Base-by-base conservation (phyloP, 371 early-diverging fungal species). In the Funneliformis caledonium region DNA sequence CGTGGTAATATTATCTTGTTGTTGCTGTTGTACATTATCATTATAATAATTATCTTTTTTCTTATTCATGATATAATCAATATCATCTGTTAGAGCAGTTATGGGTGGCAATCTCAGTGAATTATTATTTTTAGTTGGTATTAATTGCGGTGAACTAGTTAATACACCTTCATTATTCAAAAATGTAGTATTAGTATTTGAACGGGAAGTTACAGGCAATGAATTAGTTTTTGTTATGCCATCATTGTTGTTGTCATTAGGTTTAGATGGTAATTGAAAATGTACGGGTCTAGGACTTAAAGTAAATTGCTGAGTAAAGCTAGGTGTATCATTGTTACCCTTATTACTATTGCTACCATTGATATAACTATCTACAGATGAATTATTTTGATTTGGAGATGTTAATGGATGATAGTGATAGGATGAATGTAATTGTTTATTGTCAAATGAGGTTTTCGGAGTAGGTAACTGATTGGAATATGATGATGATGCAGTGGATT, bases 231-330 rank as follows among this genome's bases (percentile, higher is more conserved):
- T 31, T 16, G 43, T 31, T 14, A 37, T 26, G 31, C 14, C 9
- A 65, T n/a, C 7, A 69, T 69, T 70, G 16, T 47, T 48, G 45
- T 9, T 11, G 12, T 14, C 26, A 50, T 42, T 12, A 42, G 78
- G 43, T 22, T 65, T 65, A 56, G 10, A n/a, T 11, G 78, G 48
- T 48, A 78, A 31, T 47, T 16, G 33, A 37, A 47, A 8, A 47
- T 64, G 50, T 12, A 16, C 22, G 14, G 68, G 12, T 2, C 78
- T 12, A 14, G 78, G 78, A 48, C 65, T 65, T 31, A 1, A 33
- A 37, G 78, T 78, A 47, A 78, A 78, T 50, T 65, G 45, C 4
- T 16, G 19, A 47, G 78, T 67, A 50, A 48, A 78, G 16, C 67
- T 64, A 12, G 78, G 78, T 31, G 43, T 26, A 48, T 77, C 31